phyloP scores from a whole-genome alignment of 2,329 filamentous ascomycete genomes.

The Sporothrix pseudoabietina region DNA sequence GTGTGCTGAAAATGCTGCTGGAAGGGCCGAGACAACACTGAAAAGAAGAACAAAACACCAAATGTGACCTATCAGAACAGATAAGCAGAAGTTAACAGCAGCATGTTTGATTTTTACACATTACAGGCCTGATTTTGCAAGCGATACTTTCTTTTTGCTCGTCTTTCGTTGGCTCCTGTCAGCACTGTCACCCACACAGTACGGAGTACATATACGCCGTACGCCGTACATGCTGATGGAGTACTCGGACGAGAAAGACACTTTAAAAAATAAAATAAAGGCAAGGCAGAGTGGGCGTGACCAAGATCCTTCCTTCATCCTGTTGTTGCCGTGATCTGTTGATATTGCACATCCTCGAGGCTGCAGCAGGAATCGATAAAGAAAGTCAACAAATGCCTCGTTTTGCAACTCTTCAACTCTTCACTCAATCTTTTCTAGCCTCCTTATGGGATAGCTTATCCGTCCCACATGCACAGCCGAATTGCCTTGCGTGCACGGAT shows the following conservation, averaged over 20 bases:
- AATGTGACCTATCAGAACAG: conserved; percentile 6
- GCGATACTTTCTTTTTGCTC: background rate
- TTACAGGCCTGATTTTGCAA: background rate
- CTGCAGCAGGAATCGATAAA: background rate
- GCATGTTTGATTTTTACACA: background rate
- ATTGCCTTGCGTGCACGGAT: background rate
- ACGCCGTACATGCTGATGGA: background rate
- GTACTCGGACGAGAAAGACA: background rate
- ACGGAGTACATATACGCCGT: too few relatives aligned
- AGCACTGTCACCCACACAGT: background rate
- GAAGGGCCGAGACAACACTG: background rate
- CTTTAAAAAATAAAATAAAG: background rate
- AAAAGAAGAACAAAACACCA: background rate
- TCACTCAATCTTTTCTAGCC: background rate
- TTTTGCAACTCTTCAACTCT: background rate
- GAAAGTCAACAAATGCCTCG: background rate
- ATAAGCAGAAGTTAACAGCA: background rate
- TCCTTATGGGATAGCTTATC: background rate
- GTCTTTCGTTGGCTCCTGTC: background rate
- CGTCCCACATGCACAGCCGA: background rate
- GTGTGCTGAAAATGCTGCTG: conserved; percentile 1
- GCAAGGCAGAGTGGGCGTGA: background rate
- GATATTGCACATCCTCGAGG: background rate
- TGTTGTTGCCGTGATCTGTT: background rate
- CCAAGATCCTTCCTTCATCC: background rate